Evolutionary conservation across 75 land plant species (phyloP), one percentile per base, ranked within the genome.

Genomic region (Gnetum montanum): DNA sequence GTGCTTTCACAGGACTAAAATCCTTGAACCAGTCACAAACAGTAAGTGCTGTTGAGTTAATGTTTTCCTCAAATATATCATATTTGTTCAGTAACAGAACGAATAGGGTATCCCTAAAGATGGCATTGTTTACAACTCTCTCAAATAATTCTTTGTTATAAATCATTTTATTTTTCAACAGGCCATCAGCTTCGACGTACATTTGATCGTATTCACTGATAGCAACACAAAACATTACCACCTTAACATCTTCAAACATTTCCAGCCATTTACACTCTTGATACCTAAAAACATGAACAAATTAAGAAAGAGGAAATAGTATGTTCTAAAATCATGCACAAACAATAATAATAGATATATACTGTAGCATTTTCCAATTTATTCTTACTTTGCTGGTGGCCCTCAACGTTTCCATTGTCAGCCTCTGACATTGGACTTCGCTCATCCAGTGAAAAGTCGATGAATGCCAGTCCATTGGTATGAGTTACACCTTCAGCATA

Each of bases 401-500:
- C 76, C 53, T 85, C 81, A 52, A 55, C 62, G 23, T 59, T 43
- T 23, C 72, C 76, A 67, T 29, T 57, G 24, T 57, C 45, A 24
- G 58, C 68, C 55, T 75, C 84, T 59, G 38, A 59, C 38, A 56
- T 51, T 25, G 66, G 63, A 26, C 61, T 64, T 1, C 85, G 85
- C 45, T 76, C 79, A 31, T 72, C 76, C 34, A 94, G 76, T 22
- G 73, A 65, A 65, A 94, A 89, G 40, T 89, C 96, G 34, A 75
- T 66, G 57, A 65, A 79, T 38, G 89, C 74, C 52, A 88, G 70
- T 29, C 98, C 98, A 64, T 93, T 85, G 22, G 85, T 77, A 54
- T 81, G 76, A 49, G 85, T 80, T 20, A 93, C 76, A 46, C 96
- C 87, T 47, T 94, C 98, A 6, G 88, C 86, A 72, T 71, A 72